Conservation (phyloP, 495 filamentous ascomycete species). For the Penicillium coprophilum region DNA sequence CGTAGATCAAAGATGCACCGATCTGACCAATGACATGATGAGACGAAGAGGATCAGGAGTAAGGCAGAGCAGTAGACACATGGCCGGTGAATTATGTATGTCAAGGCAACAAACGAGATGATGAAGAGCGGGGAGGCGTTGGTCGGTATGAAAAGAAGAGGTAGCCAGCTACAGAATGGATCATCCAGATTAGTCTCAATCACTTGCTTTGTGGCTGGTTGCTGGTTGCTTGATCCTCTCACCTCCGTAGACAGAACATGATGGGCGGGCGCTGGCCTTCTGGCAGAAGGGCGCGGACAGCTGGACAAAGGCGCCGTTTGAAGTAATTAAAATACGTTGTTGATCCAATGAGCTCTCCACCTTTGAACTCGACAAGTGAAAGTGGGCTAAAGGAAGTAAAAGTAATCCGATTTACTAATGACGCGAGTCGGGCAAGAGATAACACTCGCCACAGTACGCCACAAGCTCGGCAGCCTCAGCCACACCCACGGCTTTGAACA, state of each 20-base stretch:
- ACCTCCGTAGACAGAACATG: constrained; percentile 89
- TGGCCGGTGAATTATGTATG: constrained; percentile 85
- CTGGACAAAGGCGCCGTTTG: neutral
- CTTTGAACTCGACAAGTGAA: neutral
- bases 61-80: constrained; percentile 90
- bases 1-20: constrained; percentile 84
- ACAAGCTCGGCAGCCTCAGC: constrained; percentile 10
- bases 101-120: constrained; percentile 84
- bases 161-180: constrained; percentile 49
- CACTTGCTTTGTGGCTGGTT: neutral
- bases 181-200: constrained; percentile 17
- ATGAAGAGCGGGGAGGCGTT: constrained; percentile 84
- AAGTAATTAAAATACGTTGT: neutral
- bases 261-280: constrained; percentile 9
- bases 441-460: constrained; percentile 24
- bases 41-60: constrained; percentile 83
- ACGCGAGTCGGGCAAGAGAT: constrained; percentile 9
- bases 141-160: constrained; percentile 54
- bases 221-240: constrained; percentile 7
- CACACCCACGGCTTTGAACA: constrained; percentile 12
- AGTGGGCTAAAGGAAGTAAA: constrained; percentile 2
- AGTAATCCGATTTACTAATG: neutral
- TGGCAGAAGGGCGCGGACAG: neutral
- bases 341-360: neutral
- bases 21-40: constrained; percentile 89